Conservation (phyloP, 139 green algal species). For the Spirogloea muscicola region DNA sequence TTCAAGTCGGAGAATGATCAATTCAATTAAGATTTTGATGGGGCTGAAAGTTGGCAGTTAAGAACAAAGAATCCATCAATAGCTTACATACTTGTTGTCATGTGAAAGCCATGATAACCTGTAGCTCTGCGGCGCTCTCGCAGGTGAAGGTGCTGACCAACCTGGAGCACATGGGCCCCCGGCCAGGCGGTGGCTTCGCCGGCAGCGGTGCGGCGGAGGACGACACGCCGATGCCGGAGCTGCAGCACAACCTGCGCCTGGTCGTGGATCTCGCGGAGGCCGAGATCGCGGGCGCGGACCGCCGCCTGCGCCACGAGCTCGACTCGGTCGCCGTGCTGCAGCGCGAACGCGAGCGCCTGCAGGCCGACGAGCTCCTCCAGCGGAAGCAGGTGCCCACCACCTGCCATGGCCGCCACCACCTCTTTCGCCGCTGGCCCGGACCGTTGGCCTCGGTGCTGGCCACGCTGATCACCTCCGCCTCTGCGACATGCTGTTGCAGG, state of each 20-base stretch:
- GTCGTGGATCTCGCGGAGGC: conserved; percentile 73
- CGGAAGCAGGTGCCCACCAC: no score
- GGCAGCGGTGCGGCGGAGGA: conserved; percentile 50
- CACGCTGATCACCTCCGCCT: no score
- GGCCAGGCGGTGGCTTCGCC: no score
- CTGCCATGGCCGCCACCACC: no score
- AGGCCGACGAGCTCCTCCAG: neutral
- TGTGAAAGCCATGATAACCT: conserved; percentile 3
- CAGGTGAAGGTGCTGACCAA: conserved; percentile 82
- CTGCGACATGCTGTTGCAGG: no score
- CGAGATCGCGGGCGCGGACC: conserved; percentile 78
- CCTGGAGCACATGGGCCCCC: conserved; percentile 79
- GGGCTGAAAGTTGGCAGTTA: neutral
- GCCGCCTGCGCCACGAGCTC: conserved; percentile 74
- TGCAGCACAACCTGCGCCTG: conserved; percentile 94
- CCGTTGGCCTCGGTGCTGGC: no score
- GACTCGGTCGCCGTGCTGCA: conserved; percentile 45
- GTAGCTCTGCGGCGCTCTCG: conserved; percentile 7
- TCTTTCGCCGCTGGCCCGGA: no score
- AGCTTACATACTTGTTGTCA: neutral
- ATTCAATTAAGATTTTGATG: neutral
- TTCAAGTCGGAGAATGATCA: neutral
- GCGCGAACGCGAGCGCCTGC: conserved; percentile 9
- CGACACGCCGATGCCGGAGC: conserved; percentile 83
- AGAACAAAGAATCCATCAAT: neutral